Evolutionary conservation across 202 grass and related monocot species (phyloP).

Genomic region (Panicum hallii): DNA sequence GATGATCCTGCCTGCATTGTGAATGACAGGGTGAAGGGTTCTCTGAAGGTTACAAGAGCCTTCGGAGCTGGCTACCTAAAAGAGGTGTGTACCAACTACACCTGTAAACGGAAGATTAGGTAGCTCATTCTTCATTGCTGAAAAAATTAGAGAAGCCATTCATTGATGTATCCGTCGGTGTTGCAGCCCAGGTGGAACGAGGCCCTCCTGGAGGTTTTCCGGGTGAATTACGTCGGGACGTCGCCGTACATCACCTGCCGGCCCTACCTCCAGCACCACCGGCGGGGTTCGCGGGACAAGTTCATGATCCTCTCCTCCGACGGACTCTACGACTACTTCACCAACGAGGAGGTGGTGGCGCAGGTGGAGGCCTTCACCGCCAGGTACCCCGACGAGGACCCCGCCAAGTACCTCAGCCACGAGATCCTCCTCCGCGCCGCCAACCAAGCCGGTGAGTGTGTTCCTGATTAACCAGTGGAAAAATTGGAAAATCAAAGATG

Average conservation of each 20-base stretch:
- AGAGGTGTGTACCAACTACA: conserved; percentile 42
- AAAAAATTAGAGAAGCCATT: background rate
- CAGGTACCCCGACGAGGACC: conserved; percentile 69
- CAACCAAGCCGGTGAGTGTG: conserved; percentile 59
- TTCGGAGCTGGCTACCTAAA: conserved; percentile 91
- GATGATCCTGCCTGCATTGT: conserved; percentile 63
- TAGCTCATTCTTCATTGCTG: too few relatives aligned
- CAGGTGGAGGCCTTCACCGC: conserved; percentile 67
- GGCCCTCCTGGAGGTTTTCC: conserved; percentile 63
- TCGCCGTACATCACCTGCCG: conserved; percentile 75
- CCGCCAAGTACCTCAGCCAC: conserved; percentile 72
- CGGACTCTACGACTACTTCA: conserved; percentile 89
- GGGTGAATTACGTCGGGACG: conserved; percentile 65
- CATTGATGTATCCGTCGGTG: background rate
- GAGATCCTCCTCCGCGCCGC: conserved; percentile 77
- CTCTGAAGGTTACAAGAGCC: conserved; percentile 82
- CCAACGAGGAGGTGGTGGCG: conserved; percentile 68
- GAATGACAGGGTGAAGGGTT: conserved; percentile 79
- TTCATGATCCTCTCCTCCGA: conserved; percentile 90
- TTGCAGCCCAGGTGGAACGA: conserved; percentile 68
- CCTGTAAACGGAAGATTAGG: too few relatives aligned
- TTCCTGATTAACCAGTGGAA: background rate
- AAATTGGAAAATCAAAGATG: too few relatives aligned
- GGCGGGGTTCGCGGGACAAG: conserved; percentile 40
- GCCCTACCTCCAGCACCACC: conserved; percentile 67